Evolutionary conservation across 305 asterid species (phyloP).

Genomic region (Fraxinus greggii): DNA sequence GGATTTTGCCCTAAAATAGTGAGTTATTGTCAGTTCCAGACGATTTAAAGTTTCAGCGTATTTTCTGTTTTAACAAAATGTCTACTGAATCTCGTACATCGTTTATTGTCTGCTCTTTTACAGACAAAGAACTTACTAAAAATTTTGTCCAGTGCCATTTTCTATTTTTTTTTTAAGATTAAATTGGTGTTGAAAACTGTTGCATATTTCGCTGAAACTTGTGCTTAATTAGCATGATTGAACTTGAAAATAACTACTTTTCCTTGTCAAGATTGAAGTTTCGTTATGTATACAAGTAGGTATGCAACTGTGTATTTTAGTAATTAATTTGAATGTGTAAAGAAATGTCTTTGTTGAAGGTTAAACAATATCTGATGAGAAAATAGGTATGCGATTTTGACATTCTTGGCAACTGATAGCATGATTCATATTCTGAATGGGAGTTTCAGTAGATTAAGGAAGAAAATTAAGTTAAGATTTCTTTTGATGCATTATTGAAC

Average conservation of each 20-base stretch:
- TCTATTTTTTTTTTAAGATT: background rate
- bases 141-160: background rate
- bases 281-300: background rate
- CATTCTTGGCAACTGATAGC: background rate
- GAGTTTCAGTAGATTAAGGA: background rate
- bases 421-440: background rate
- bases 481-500: background rate
- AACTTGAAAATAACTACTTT: background rate
- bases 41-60: background rate
- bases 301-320: background rate
- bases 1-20: background rate
- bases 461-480: background rate
- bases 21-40: background rate
- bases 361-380: background rate
- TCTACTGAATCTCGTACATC: background rate
- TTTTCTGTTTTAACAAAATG: background rate
- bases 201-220: background rate
- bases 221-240: background rate
- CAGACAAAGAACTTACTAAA: background rate
- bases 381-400: background rate
- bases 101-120: background rate
- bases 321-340: background rate
- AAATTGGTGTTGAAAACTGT: background rate
- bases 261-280: background rate
- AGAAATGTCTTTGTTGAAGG: background rate